Evolutionary conservation across 768 basidiomycete genomes (phyloP), one percentile per base, ranked within the genome.

Genomic region (Boletus speciosus): DNA sequence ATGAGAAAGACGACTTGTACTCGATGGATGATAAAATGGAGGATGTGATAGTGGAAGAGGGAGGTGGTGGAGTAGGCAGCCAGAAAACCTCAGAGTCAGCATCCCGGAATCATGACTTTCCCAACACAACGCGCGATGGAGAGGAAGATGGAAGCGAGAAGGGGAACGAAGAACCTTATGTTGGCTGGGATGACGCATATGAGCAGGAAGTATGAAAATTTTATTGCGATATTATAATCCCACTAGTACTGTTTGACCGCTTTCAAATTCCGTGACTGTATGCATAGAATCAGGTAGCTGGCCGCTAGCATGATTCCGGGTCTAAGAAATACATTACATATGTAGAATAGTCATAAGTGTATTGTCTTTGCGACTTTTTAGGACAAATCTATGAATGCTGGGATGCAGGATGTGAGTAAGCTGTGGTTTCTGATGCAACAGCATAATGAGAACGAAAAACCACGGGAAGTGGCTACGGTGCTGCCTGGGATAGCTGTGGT

Each of bases 131-230:
- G 23, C 58, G 52, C n/a, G 54, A 51, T 12, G 52, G 52, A 27
- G 66, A 63, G 8, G 74, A 66, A 21, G 71, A 68, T 15, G 60
- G 70, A 45, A 73, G 72, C 54, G 76, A 76, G 19, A 76, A 79
- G 55, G 76, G 72, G 11, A 74, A 76, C 6, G 70, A 72, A 48
- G 71, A 60, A 21, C 36, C 49, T 2, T 61, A 69, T 48, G 60
- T 65, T 21, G 74, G 72, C 41, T 78, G 77, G 69, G 71, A 74
- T 56, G 85, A 81, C 44, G 74, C 67, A 25, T 91, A 87, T 61
- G 88, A 91, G 63, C 88, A 90, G 63, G 89, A 91, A 70, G 81
- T 87, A 15, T 70, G 50, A 65, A 23, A 7, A 1, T 27, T 29
- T 43, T 34, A 16, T 47, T 7, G n/a, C 12, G 44, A 31, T 32